phyloP scores from a whole-genome alignment of 768 basidiomycete genomes.

The Stropharia rugosoannulata region DNA sequence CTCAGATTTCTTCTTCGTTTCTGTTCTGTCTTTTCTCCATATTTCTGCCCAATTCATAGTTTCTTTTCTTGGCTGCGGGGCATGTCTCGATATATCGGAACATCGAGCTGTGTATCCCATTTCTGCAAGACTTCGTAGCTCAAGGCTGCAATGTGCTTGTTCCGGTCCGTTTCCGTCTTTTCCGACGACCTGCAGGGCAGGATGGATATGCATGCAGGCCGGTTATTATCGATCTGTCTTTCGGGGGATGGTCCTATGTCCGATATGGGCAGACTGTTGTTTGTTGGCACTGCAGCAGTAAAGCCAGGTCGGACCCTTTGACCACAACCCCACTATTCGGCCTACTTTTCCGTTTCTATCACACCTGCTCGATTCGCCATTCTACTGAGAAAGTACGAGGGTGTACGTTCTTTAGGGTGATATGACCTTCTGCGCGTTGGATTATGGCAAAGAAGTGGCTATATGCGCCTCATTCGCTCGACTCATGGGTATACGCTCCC shows the following conservation, averaged over 20 bases:
- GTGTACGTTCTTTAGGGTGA: background rate
- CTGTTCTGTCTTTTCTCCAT: background rate
- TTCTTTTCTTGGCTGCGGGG: background rate
- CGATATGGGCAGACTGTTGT: background rate
- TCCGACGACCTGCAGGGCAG: background rate
- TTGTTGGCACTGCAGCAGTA: no score
- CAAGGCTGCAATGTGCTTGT: background rate
- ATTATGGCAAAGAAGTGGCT: background rate
- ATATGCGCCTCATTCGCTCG: background rate
- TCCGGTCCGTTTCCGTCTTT: background rate
- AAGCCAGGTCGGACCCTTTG: no score
- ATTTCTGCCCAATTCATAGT: background rate
- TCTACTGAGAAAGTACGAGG: no score
- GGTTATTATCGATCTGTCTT: background rate
- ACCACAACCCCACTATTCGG: no score
- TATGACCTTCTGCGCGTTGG: background rate
- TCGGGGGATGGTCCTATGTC: background rate
- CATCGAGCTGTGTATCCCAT: background rate
- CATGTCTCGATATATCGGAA: background rate
- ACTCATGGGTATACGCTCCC: background rate
- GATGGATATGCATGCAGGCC: background rate
- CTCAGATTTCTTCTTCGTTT: background rate
- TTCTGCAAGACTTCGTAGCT: background rate
- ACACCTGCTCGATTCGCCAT: no score
- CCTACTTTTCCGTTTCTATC: no score